A percentile compares a stretch with the other conserved stretches of the same genome.
phyloP scores from a whole-genome alignment of 2,329 filamentous ascomycete genomes.

The Sarocladiaceae sp. region DNA sequence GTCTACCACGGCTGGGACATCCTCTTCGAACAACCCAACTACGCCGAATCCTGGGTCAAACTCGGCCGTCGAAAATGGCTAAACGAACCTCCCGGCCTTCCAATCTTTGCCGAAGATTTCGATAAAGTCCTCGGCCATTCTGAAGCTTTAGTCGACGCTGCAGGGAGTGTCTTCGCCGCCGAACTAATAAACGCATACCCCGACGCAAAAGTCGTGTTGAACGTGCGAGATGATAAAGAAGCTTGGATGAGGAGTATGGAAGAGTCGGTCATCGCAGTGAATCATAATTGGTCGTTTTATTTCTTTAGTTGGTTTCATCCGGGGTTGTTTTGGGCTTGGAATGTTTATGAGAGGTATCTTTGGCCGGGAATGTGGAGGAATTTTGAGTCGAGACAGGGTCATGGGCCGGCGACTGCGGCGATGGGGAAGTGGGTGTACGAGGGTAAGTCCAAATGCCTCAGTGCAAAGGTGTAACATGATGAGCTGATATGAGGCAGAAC shows the following conservation, averaged over 20 bases:
- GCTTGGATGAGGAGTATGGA: conserved; percentile 31
- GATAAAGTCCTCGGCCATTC: conserved; percentile 23
- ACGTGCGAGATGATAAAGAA: conserved; percentile 31
- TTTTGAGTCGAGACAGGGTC: conserved; percentile 20
- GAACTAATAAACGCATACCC: conserved; percentile 43
- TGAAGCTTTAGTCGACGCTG: conserved; percentile 36
- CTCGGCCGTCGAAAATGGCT: conserved; percentile 15
- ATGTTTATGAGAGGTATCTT: conserved; percentile 21
- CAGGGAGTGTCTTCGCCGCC: conserved; percentile 33
- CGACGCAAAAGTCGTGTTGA: conserved; percentile 42
- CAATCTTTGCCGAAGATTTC: conserved; percentile 21
- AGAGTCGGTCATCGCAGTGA: conserved; percentile 20
- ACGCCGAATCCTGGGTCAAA: conserved; percentile 17
- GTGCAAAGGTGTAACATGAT: no score
- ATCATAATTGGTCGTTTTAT: conserved; percentile 14
- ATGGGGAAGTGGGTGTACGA: conserved; percentile 21
- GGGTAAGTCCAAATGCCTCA: conserved; percentile 17
- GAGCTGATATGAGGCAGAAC: conserved; percentile 18
- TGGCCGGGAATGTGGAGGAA: conserved; percentile 25
- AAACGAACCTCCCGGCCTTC: background rate
- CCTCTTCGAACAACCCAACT: conserved; percentile 20
- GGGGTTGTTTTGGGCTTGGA: conserved; percentile 29
- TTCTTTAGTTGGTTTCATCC: conserved; percentile 14
- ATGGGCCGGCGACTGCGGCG: conserved; percentile 14
- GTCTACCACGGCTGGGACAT: conserved; percentile 30